Conservation (phyloP, 345 rosid species). For the Lepidium aucheri region DNA sequence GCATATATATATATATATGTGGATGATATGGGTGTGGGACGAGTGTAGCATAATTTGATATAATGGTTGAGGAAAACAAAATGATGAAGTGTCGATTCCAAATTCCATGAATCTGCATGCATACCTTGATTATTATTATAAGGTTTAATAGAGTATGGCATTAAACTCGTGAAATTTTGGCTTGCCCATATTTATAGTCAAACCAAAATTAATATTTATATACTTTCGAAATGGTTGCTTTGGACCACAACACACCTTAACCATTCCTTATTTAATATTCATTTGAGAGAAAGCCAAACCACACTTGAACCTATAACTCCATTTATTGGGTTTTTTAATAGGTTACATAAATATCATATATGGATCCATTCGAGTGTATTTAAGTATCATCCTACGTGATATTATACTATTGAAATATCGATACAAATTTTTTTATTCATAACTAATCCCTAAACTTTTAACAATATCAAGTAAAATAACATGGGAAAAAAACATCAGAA, state of each 20-base stretch:
- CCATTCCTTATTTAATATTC: conserved; percentile 1
- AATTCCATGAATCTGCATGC: conserved; percentile 16
- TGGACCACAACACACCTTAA: conserved; percentile 13
- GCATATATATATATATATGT: neutral
- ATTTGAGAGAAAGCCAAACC: neutral
- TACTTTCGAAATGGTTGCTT: neutral
- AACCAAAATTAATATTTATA: neutral
- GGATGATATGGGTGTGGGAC: neutral
- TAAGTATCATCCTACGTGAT: no score
- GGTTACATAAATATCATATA: no score
- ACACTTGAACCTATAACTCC: neutral
- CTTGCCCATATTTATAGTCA: conserved; percentile 1
- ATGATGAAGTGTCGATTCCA: conserved; percentile 6
- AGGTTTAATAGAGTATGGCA: conserved; percentile 1
- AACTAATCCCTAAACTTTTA: no score
- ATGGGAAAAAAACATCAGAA: no score
- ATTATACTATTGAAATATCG: no score
- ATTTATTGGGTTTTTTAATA: no score
- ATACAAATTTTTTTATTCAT: no score
- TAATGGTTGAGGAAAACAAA: neutral
- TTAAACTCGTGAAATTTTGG: conserved; percentile 17
- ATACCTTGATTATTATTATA: neutral
- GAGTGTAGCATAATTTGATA: conserved; percentile 7
- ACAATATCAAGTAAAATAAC: no score
- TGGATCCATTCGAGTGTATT: no score